Evolutionary conservation across 1,284 basidiomycete species (phyloP), one percentile per base, ranked within the genome.

Genomic region (Ceratobasidium papillatum): DNA sequence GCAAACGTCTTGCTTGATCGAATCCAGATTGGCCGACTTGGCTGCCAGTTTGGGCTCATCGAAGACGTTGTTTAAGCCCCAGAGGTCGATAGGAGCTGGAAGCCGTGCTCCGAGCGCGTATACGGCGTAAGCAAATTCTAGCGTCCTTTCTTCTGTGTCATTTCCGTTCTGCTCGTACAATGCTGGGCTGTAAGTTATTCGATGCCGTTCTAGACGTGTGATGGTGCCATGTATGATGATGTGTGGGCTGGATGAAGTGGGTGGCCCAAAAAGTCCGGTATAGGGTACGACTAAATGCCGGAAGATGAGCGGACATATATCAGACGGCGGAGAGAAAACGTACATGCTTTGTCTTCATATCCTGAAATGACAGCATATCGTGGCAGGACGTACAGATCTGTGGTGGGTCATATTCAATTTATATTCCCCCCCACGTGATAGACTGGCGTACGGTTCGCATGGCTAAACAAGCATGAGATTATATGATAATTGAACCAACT

Each of bases 251-350:
- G 91, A 81, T 1, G 83, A 82, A 0, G 82, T 8, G 83, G 83
- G 4, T 84, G 87, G 69, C 82, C 82, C 52, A 79, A 78, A 71
- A 76, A 76, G 47, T 72, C 59, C 30, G 41, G 19, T 43, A 75
- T 22, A 66, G 2, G 63, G 63, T n/a, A 66, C 41, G 34, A 66
- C 63, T 66, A 17, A n/a, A n/a, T n/a, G n/a, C n/a, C n/a, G 22
- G 45, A 75, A 12, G 52, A 75, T 76, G n/a, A n/a, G 77, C 86
- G 85, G 69, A 86, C 75, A 77, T 30, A 14, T 30, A 58, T 9
- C 25, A 30, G 27, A 84, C 85, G 74, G 82, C 82, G 80, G 90
- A 0, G 92, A 90, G 77, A 93, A 87, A 81, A 93, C 87, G 87
- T 71, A 5, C 86, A 90, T 5, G 81, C 83, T 77, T 85, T 86